Base-by-base conservation (phyloP, 768 basidiomycete species). In the Tephrocybe sp. region DNA sequence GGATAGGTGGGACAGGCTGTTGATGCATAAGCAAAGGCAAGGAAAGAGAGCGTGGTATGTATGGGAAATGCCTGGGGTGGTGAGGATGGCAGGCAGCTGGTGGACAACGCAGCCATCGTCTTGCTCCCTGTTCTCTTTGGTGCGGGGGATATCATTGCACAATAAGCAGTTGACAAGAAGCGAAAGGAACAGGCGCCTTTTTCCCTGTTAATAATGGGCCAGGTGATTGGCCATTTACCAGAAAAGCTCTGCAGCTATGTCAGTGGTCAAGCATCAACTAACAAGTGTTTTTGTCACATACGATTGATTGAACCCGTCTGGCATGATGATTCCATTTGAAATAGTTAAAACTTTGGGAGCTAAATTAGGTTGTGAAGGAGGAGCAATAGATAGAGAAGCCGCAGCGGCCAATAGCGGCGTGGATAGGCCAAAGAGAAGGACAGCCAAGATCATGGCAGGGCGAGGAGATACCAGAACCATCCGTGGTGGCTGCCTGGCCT, bases 191-290 rank as follows among this genome's bases (percentile, higher is more conserved):
- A 33, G 42, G 1, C 26, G 68, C 72, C 62, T 73, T 74, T 41
- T 66, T 66, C 2, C 68, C 71, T 18, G 54, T 57, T 28, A 75
- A 61, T 18, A 71, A 53, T 0, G 73, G 55, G 2, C 73, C 75
- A 41, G 72, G 68, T 32, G 65, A 58, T 4, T 42, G 21, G 6
- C 67, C 70, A 24, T 68, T 70, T 50, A 64, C 51, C 45, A 66
- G 54, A 26, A 68, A 66, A 49, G 62, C 58, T 32, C 60, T 61
- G 40, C 20, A n/a, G 15, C 10, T 21, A 42, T 8, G 36, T n/a
- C 10, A 32, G 14, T 26, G 21, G 14, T n/a, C 23, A 6, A 24
- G 32, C 4, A 8, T 18, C 18, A 21, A 39, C 20, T 11, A 36
- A 30, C 12, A 30, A 34, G 17, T 4, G 23, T 12, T 2, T 20